These are phyloP conservation scores for Ustilago esculenta DNA, from an alignment of 1,284 basidiomycete genomes.

Conservation along the genomic window DNA sequence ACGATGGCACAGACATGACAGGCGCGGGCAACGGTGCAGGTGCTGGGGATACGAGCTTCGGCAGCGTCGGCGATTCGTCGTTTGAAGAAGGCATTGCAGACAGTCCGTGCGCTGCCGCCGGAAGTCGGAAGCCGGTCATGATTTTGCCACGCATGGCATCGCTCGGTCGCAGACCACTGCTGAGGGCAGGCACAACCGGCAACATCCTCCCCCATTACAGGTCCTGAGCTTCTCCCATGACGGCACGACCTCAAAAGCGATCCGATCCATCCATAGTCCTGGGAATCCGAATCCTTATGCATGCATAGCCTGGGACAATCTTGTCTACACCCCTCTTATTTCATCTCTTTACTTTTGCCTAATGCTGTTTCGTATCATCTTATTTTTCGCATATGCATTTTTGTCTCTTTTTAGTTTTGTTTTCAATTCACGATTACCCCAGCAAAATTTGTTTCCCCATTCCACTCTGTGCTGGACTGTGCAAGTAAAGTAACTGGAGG, in stretches of 20 bases:
- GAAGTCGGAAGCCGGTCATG: slow-evolving; percentile 23
- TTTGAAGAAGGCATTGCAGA: slow-evolving; percentile 58
- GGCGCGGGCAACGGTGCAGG: neutral
- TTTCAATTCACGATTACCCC: too few species aligned
- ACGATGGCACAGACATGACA: neutral
- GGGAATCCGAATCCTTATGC: too few species aligned
- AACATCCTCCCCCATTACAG: slow-evolving; percentile 21
- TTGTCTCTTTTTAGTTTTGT: too few species aligned
- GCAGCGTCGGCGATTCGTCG: slow-evolving; percentile 58
- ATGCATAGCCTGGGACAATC: too few species aligned
- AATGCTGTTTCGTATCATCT: neutral
- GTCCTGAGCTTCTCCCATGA: slow-evolving; percentile 1
- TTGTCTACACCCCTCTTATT: too few species aligned
- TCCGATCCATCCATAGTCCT: too few species aligned
- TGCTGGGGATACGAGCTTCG: slow-evolving; percentile 55
- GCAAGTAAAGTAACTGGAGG: too few species aligned
- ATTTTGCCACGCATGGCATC: slow-evolving; percentile 24
- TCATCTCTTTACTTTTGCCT: too few species aligned
- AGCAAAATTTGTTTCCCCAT: too few species aligned
- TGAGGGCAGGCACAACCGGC: slow-evolving; percentile 40
- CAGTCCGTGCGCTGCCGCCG: slow-evolving; percentile 56
- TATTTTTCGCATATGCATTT: neutral
- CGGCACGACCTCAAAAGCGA: too few species aligned
- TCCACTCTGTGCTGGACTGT: too few species aligned
- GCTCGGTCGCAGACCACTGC: slow-evolving; percentile 33